Evolutionary conservation across 352 stramenopile species (phyloP).

Genomic region (Phytophthora rubi): DNA sequence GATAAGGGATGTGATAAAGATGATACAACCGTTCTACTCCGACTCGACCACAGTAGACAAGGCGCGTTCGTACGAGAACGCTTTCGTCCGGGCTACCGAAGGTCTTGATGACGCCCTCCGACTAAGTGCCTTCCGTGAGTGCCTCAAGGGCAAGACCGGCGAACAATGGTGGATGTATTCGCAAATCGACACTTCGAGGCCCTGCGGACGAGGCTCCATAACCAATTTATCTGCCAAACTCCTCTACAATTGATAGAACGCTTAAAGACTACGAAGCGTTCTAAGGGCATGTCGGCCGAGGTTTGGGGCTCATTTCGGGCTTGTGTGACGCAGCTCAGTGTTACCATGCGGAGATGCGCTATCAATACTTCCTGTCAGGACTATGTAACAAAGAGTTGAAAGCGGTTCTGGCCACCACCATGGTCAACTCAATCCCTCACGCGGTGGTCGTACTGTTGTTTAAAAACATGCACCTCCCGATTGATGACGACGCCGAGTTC

Average conservation of each 20-base stretch:
- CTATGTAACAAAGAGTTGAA: not conserved
- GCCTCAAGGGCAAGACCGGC: too few relatives aligned
- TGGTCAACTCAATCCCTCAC: not conserved
- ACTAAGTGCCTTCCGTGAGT: too few relatives aligned
- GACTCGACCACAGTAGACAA: too few relatives aligned
- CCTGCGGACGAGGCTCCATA: not conserved
- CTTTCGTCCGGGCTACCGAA: too few relatives aligned
- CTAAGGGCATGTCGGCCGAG: too few relatives aligned
- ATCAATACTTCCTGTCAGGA: not conserved
- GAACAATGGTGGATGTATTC: conserved; percentile 11
- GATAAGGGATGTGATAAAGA: too few relatives aligned
- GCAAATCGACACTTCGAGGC: not conserved
- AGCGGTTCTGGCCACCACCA: not conserved
- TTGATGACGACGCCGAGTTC: too few relatives aligned
- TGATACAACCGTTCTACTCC: too few relatives aligned
- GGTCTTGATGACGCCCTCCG: too few relatives aligned
- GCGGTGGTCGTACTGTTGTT: not conserved
- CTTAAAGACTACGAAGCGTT: too few relatives aligned
- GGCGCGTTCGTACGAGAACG: too few relatives aligned
- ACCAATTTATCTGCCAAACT: not conserved
- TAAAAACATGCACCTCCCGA: too few relatives aligned
- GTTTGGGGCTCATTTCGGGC: not conserved
- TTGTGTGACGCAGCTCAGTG: not conserved
- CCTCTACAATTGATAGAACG: conserved; percentile 1
- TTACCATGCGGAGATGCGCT: not conserved